Percentiles rank a stretch among this genome's conserved stretches.
Conservation (phyloP, 1,284 basidiomycete species). For the Leccinum pseudoinsigne region DNA sequence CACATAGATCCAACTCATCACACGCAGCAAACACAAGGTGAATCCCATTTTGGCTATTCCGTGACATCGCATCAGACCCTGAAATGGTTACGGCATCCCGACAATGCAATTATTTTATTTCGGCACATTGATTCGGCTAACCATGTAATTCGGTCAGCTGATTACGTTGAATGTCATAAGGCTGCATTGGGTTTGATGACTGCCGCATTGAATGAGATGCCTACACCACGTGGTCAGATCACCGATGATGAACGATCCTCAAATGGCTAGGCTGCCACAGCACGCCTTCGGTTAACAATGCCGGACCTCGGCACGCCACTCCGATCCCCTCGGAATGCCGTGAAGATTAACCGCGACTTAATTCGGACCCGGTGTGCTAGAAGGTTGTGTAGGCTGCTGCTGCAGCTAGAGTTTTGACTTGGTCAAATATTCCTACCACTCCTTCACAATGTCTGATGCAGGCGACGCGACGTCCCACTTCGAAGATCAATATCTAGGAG, state of each 20-base stretch:
- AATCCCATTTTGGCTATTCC: background rate
- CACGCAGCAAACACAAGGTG: background rate
- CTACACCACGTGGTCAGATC: background rate
- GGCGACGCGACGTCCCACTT: background rate
- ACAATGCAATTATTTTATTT: background rate
- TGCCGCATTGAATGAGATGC: background rate
- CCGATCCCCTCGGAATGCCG: background rate
- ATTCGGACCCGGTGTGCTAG: background rate
- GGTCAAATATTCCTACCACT: background rate
- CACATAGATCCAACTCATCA: background rate
- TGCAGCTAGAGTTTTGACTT: background rate
- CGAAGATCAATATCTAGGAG: background rate
- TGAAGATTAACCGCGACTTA: background rate
- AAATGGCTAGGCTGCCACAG: background rate
- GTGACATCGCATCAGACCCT: background rate
- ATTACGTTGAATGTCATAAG: background rate
- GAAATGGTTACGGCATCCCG: background rate
- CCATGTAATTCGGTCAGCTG: background rate
- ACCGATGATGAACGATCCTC: background rate
- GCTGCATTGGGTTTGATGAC: background rate
- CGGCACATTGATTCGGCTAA: background rate
- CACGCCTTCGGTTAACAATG: background rate
- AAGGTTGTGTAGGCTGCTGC: background rate
- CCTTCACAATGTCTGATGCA: background rate
- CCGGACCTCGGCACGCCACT: background rate